Conservation (phyloP, 2,329 filamentous ascomycete species). For the Neurospora sp. region DNA sequence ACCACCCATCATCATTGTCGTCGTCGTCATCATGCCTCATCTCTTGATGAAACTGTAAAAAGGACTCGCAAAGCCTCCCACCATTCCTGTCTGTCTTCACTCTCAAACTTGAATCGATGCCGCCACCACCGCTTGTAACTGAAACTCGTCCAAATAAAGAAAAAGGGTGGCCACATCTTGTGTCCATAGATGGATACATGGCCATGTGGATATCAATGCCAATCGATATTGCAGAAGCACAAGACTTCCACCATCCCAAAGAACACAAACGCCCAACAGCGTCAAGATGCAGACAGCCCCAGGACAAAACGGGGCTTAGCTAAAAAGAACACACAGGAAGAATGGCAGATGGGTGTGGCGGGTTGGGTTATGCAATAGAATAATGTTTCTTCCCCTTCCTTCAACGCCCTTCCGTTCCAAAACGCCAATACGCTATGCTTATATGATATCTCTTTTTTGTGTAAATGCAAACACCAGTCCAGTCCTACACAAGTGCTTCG, state of each 20-base stretch:
- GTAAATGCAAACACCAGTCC: slow-evolving; percentile 5
- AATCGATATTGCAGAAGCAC: background rate
- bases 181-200: background rate
- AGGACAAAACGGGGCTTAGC: background rate
- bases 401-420: background rate
- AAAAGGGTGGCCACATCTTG: background rate
- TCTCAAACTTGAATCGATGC: background rate
- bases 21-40: background rate
- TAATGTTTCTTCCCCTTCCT: background rate
- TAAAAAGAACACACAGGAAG: background rate
- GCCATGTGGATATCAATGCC: background rate
- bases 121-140: background rate
- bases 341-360: background rate
- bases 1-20: background rate
- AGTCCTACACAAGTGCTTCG: background rate
- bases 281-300: background rate
- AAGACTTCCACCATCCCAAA: background rate
- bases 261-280: background rate
- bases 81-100: background rate
- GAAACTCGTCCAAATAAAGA: background rate
- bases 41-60: background rate
- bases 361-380: background rate
- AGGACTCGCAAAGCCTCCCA: background rate
- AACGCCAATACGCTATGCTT: slow-evolving; percentile 17
- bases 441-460: slow-evolving; percentile 6